Base-by-base conservation (phyloP, 2,329 filamentous ascomycete genomes). In the Claviceps sp. region DNA sequence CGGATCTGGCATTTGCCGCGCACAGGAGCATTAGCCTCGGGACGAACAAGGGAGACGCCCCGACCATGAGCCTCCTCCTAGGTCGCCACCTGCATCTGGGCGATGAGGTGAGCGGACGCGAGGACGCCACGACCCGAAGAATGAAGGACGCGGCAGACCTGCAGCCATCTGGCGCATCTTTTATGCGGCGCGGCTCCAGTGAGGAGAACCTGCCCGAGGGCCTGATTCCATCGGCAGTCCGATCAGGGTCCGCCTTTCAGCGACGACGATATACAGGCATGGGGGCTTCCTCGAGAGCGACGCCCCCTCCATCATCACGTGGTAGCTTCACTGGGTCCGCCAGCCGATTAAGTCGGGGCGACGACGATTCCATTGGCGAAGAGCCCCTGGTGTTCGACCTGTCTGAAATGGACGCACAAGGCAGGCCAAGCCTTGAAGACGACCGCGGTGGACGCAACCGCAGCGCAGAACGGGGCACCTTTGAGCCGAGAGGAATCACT, bases 301-400 rank as follows among this genome's bases (percentile, higher is more conserved):
- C 72, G 2, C 70, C 73, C 9, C 69, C 70, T 1, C 69, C 71
- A 24, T 72, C 71, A 34, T 70, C 68, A 4, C 65, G 73, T 22
- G 73, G 71, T 37, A 76, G 73, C 56, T 72, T 74, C 54, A 65
- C 63, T 1, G 70, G 71, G 24, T 70, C 69, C 2, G 63, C 62
- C 11, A 63, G 63, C 30, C 62, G 70, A n/a, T 60, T 68, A 18
- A 61, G 60, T 4, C 68, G 70, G 4, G 69, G 63, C n/a, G 71
- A 74, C 24, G 69, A 72, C 45, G 71, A 73, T 50, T 77, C 78
- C 5, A 66, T 72, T 24, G 81, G 85, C 54, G 84, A 86, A 51
- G 84, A 88, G 60, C 82, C 81, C 0, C 65, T 88, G 9, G 72
- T 88, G 9, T 88, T 88, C 64, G 81, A 84, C 56, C 80, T 88